These are phyloP conservation scores for Leishmania tropica DNA, from an alignment of 208 protist species.

Conservation along the genomic window DNA sequence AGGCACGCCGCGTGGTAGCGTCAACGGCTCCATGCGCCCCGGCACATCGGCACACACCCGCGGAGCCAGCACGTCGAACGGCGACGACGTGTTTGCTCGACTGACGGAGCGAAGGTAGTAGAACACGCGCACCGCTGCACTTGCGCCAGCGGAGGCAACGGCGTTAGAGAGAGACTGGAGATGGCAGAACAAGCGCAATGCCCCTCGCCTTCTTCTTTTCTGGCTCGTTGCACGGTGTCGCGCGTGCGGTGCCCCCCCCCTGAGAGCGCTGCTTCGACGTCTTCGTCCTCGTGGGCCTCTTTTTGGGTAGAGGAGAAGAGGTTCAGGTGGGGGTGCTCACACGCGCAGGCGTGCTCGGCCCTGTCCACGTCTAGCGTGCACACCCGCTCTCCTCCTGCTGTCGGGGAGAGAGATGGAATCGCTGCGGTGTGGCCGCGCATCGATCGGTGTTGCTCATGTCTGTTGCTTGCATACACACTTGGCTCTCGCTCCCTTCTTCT, in stretches of 20 bases:
- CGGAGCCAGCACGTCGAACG: slow-evolving; percentile 2
- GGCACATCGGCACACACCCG: slow-evolving; percentile 3
- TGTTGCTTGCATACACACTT: not conserved
- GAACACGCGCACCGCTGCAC: slow-evolving; percentile 2
- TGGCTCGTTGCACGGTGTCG: not conserved
- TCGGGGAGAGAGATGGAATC: not conserved
- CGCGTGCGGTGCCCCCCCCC: not conserved
- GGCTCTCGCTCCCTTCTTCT: not conserved
- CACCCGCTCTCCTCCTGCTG: not conserved
- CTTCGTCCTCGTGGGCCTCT: not conserved
- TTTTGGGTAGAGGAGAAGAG: not conserved
- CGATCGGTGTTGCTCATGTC: not conserved
- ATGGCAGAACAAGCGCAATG: not conserved
- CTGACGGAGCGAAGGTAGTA: slow-evolving; percentile 4
- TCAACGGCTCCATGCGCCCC: slow-evolving; percentile 10
- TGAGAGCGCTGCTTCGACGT: not conserved
- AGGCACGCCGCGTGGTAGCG: slow-evolving; percentile 22
- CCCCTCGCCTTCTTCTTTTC: not conserved
- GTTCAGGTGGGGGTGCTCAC: not conserved
- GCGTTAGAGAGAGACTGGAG: not conserved
- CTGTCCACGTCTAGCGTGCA: not conserved
- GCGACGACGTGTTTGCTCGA: slow-evolving; percentile 19
- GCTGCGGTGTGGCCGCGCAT: not conserved
- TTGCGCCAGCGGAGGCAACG: not conserved
- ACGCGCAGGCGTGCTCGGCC: not conserved